These are phyloP conservation scores for Tulasnella sp. DNA, from an alignment of 768 basidiomycete genomes.

Conservation along the genomic window DNA sequence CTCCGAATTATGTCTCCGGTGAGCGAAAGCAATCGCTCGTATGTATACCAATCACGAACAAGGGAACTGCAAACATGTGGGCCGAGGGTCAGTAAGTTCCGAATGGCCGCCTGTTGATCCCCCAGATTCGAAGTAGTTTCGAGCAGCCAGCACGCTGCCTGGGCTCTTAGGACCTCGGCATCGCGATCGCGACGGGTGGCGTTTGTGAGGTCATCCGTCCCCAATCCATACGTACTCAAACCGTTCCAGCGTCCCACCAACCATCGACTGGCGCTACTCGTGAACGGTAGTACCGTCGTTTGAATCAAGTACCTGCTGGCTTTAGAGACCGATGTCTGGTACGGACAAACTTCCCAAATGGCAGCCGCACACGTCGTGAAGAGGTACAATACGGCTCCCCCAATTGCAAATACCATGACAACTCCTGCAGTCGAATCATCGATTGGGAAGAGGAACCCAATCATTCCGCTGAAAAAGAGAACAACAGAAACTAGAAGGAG, in stretches of 20 bases:
- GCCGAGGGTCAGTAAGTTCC: background rate
- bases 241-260: background rate
- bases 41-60: background rate
- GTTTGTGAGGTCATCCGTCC: no score
- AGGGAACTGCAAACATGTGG: background rate
- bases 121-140: background rate
- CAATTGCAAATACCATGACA: background rate
- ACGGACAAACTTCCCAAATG: background rate
- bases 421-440: background rate
- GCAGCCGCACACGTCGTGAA: background rate
- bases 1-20: background rate
- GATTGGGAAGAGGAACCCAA: slow-evolving; percentile 11
- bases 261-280: background rate
- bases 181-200: background rate
- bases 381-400: background rate
- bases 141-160: background rate
- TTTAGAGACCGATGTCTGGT: background rate
- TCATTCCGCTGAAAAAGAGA: slow-evolving; percentile 18
- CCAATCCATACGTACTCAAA: no score
- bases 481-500: slow-evolving; percentile 15
- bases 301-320: background rate
- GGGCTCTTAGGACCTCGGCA: background rate
- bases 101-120: background rate
- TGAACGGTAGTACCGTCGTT: slow-evolving; percentile 37
- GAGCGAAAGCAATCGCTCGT: background rate